Evolutionary conservation across 2,329 filamentous ascomycete genomes (phyloP), one percentile per base, ranked within the genome.

Genomic region (Aspergillus awamori): DNA sequence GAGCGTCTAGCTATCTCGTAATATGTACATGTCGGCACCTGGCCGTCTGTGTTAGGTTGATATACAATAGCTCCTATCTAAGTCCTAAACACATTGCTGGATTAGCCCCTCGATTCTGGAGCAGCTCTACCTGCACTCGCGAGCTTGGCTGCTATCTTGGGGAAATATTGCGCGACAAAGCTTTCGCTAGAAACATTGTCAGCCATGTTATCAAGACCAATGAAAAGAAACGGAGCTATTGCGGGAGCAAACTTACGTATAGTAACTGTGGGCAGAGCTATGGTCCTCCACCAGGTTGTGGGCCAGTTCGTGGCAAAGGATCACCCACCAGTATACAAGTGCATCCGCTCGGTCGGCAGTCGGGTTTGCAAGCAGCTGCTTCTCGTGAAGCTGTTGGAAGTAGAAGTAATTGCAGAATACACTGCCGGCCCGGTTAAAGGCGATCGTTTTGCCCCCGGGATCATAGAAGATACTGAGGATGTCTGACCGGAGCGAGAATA

Each of bases 351-450:
- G 87, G 15, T 80, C 85, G 52, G 72, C 74, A 53, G 60, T 78
- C 53, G 65, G 67, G 62, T 67, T 73, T 22, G 71, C 66, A 20
- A 75, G 72, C 52, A 87, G 75, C 64, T 81, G 76, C 13, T 79
- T 70, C 48, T 86, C 81, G 71, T 98, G 94, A 33, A 97, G 78
- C 70, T 94, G 88, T 62, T 89, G 78, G 75, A 93, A 98, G 81
- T 92, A 97, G 17, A 91, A 84, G 65, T 96, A 84, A 72, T 99
- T 99, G 82, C 93, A 97, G 80, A 98, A 99, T 30, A 99, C 86
- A 69, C 89, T 92, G 39, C 94, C 93, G 41, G 84, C 86, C 8
- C 86, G 85, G 74, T 99, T 99, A 82, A 99, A 99, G 0, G 94
- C 95, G 64, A 99, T 97, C 0, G 92, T 93, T 59, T 86, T 86